These are phyloP conservation scores for Pyricularia sp. DNA, from an alignment of 2,329 filamentous ascomycete species.

Conservation along the genomic window DNA sequence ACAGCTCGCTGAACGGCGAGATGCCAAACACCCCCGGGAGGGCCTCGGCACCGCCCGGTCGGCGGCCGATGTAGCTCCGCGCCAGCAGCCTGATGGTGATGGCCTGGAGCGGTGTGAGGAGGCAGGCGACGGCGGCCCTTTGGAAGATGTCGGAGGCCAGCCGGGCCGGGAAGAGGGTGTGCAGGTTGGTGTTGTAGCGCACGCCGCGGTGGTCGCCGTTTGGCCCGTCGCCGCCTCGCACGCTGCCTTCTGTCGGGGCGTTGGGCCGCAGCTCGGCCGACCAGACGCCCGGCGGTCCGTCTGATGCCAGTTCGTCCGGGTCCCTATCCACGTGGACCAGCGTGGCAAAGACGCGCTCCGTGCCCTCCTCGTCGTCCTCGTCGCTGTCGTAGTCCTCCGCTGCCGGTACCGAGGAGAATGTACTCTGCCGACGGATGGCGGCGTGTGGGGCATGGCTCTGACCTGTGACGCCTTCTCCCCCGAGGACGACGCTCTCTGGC, in stretches of 20 bases:
- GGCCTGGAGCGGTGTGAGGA: slow-evolving; percentile 37
- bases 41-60: slow-evolving; percentile 16
- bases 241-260: slow-evolving; percentile 5
- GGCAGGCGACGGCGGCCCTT: slow-evolving; percentile 29
- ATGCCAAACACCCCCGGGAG: slow-evolving; percentile 27
- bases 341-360: slow-evolving; percentile 43
- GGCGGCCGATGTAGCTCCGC: slow-evolving; percentile 26
- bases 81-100: slow-evolving; percentile 34
- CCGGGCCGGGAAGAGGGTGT: slow-evolving; percentile 39
- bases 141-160: slow-evolving; percentile 36
- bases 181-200: slow-evolving; percentile 28
- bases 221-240: not conserved
- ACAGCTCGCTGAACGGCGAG: slow-evolving; percentile 26
- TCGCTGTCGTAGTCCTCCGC: slow-evolving; percentile 43
- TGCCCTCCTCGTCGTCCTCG: slow-evolving; percentile 47
- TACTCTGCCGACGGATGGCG: slow-evolving; percentile 30
- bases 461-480: slow-evolving; percentile 8
- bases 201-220: slow-evolving; percentile 3
- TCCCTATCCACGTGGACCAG: slow-evolving; percentile 55
- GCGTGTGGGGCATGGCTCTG: not conserved
- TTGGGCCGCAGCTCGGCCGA: slow-evolving; percentile 49
- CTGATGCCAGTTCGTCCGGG: slow-evolving; percentile 37
- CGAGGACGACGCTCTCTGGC: slow-evolving; percentile 19
- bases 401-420: slow-evolving; percentile 26
- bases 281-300: slow-evolving; percentile 44